A percentile compares a stretch with the other conserved stretches of the same genome.
Evolutionary conservation across 257 asterid genomes (phyloP).

Genomic region (Jacaranda mimosifolia): DNA sequence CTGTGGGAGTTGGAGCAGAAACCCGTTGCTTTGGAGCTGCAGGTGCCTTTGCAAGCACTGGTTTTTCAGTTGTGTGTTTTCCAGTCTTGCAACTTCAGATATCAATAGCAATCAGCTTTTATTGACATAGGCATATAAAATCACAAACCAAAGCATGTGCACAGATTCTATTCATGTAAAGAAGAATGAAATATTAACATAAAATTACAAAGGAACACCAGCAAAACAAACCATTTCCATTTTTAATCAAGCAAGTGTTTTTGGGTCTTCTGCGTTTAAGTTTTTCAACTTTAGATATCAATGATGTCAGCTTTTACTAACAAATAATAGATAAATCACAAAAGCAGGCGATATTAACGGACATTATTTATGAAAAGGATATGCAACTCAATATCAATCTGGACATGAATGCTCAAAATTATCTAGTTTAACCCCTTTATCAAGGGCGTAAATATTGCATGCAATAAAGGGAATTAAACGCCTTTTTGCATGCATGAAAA

Average conservation of each 20-base stretch:
- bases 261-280: constrained; percentile 24
- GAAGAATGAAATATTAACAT: constrained; percentile 21
- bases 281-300: constrained; percentile 32
- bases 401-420: neutral
- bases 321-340: constrained; percentile 18
- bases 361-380: constrained; percentile 8
- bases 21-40: constrained; percentile 49
- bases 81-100: constrained; percentile 64
- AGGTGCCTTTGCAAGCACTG: constrained; percentile 53
- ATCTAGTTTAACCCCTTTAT: neutral
- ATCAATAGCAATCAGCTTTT: constrained; percentile 51
- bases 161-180: constrained; percentile 9
- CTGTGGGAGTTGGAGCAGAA: constrained; percentile 45
- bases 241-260: constrained; percentile 15
- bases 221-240: neutral
- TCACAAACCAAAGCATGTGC: constrained; percentile 34
- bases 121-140: constrained; percentile 5
- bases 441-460: neutral
- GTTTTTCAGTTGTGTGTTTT: constrained; percentile 63
- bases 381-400: constrained; percentile 15
- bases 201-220: neutral
- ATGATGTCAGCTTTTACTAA: constrained; percentile 18
- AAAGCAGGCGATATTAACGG: neutral
- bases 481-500: constrained; percentile 4
- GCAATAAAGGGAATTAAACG: neutral